Conservation (phyloP, 805 yeast genomes). For the Candida dajiaensis region DNA sequence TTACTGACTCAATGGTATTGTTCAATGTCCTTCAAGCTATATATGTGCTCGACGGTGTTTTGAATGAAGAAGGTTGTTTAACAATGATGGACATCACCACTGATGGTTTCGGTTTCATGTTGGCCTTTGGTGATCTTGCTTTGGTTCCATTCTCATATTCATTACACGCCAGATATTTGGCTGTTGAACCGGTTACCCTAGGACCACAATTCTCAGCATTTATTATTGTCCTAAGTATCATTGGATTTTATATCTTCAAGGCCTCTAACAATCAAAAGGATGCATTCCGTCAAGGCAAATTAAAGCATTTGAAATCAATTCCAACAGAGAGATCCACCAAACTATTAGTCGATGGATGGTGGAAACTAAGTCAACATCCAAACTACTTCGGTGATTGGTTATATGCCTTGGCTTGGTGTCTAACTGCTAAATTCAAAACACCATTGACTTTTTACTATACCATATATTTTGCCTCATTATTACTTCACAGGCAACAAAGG, state of each 20-base stretch:
- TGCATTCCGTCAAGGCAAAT: conserved; percentile 71
- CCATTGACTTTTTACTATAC: conserved; percentile 86
- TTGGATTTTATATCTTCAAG: conserved; percentile 81
- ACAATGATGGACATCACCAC: conserved; percentile 96
- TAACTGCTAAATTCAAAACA: conserved; percentile 78
- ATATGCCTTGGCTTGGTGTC: conserved; percentile 86
- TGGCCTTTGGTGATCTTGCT: conserved; percentile 88
- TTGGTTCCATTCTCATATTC: conserved; percentile 91
- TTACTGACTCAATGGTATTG: conserved; percentile 68
- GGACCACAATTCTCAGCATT: conserved; percentile 32
- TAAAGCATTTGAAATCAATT: conserved; percentile 63
- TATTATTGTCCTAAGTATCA: conserved; percentile 42
- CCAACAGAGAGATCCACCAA: conserved; percentile 73
- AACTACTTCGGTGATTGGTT: conserved; percentile 96
- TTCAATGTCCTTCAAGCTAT: conserved; percentile 67
- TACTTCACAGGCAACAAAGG: conserved; percentile 83
- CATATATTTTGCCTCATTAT: conserved; percentile 71
- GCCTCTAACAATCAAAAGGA: conserved; percentile 82
- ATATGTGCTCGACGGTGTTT: conserved; percentile 86
- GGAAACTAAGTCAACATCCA: conserved; percentile 89
- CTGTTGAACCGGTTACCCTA: conserved; percentile 53
- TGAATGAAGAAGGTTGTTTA: conserved; percentile 83
- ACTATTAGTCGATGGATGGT: conserved; percentile 89
- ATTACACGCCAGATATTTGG: conserved; percentile 76
- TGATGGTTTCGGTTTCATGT: conserved; percentile 97